Evolutionary conservation across 768 basidiomycete genomes (phyloP).

Genomic region (Nidula microcarpa): DNA sequence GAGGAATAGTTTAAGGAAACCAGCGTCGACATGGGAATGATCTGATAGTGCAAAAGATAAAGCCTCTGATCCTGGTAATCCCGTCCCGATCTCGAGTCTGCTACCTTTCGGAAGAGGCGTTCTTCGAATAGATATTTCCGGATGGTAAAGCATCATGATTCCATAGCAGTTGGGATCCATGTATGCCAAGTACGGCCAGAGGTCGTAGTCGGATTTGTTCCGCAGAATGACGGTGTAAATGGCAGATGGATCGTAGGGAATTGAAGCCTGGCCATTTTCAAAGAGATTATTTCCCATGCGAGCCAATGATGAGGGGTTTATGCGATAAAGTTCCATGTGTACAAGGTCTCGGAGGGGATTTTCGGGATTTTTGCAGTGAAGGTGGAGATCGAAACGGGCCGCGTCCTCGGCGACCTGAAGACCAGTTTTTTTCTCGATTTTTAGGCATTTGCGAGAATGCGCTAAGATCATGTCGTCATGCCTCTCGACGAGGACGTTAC

Average conservation of each 20-base stretch:
- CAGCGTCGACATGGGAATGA: conserved; percentile 34
- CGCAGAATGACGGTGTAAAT: conserved; percentile 47
- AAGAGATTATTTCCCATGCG: conserved; percentile 44
- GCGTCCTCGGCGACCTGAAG: conserved; percentile 50
- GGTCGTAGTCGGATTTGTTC: conserved; percentile 46
- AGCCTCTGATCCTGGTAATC: conserved; percentile 40
- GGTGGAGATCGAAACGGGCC: conserved; percentile 57
- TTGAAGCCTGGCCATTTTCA: conserved; percentile 41
- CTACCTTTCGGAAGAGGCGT: conserved; percentile 43
- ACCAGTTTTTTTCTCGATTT: conserved; percentile 26
- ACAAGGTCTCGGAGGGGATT: conserved; percentile 45
- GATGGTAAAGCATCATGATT: conserved; percentile 54
- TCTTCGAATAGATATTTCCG: conserved; percentile 26
- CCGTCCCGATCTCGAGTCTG: conserved; percentile 37
- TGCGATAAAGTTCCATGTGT: conserved; percentile 47
- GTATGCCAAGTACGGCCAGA: conserved; percentile 63
- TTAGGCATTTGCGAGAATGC: conserved; percentile 29
- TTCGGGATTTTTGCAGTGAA: conserved; percentile 45
- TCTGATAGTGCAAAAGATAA: conserved; percentile 39
- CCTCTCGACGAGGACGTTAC: conserved; percentile 38
- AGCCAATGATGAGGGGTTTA: conserved; percentile 42
- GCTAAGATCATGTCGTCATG: conserved; percentile 38
- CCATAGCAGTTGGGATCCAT: conserved; percentile 56
- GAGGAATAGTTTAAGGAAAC: conserved; percentile 58
- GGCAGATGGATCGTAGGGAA: conserved; percentile 36